Conservation (phyloP, 2,329 filamentous ascomycete species). For the Talaromyces pinophilus region DNA sequence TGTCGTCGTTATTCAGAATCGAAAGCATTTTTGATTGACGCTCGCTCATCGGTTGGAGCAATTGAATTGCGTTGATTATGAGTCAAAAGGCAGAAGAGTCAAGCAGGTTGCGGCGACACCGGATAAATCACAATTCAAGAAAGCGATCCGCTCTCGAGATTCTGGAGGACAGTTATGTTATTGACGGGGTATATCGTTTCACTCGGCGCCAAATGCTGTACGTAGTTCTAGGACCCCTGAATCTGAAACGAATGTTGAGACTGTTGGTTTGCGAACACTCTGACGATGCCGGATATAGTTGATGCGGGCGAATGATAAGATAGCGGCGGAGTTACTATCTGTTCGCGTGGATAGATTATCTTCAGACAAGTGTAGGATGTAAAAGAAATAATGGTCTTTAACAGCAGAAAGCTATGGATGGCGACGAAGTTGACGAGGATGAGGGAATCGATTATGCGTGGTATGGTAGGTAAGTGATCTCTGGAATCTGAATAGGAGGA, state of each 20-base stretch:
- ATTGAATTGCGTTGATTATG: background rate
- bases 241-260: constrained; percentile 10
- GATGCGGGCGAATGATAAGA: constrained; percentile 3
- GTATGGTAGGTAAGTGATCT: background rate
- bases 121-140: background rate
- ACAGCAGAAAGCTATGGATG: background rate
- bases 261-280: background rate
- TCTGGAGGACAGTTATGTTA: background rate
- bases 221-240: background rate
- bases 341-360: background rate
- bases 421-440: background rate
- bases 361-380: background rate
- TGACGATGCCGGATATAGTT: background rate
- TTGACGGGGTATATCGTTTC: constrained; percentile 6
- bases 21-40: constrained; percentile 21
- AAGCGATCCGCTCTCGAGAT: background rate
- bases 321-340: background rate
- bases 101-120: background rate
- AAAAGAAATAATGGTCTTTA: background rate
- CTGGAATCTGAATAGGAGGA: background rate
- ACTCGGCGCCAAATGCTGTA: background rate
- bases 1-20: constrained; percentile 25
- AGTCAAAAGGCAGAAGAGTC: background rate
- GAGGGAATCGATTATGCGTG: background rate
- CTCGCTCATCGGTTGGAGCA: constrained; percentile 12